Evolutionary conservation across 371 early-diverging fungal species (phyloP).

Genomic region (Mycotypha africana): DNA sequence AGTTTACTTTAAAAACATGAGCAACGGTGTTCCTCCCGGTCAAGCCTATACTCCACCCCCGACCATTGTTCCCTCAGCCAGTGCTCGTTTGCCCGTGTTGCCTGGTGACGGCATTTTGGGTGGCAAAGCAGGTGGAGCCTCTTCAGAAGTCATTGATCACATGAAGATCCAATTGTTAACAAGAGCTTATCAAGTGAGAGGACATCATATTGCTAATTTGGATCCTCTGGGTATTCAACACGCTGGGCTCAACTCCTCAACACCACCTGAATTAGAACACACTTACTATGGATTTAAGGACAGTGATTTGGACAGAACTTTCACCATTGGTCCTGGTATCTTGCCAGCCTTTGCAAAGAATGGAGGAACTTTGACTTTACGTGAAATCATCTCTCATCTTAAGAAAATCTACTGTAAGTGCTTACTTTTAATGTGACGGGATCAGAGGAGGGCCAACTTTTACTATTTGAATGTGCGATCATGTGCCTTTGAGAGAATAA

Average conservation of each 20-base stretch:
- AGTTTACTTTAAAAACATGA: slow-evolving; percentile 91
- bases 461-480: not conserved
- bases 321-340: slow-evolving; percentile 92
- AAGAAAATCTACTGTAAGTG: slow-evolving; percentile 78
- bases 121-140: slow-evolving; percentile 21
- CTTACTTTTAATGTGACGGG: not conserved
- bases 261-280: slow-evolving; percentile 82
- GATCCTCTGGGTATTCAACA: slow-evolving; percentile 89
- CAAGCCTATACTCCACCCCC: slow-evolving; percentile 82
- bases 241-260: slow-evolving; percentile 49
- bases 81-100: slow-evolving; percentile 61
- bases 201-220: slow-evolving; percentile 91
- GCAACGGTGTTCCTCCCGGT: slow-evolving; percentile 63
- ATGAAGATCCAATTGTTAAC: slow-evolving; percentile 97
- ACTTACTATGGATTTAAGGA: slow-evolving; percentile 93
- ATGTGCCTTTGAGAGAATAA: not conserved
- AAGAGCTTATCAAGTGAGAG: slow-evolving; percentile 95
- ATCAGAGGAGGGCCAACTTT: not conserved
- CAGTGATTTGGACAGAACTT: slow-evolving; percentile 84
- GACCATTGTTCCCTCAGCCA: slow-evolving; percentile 65
- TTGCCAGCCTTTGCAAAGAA: slow-evolving; percentile 79
- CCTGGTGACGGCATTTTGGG: slow-evolving; percentile 32
- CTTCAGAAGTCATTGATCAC: slow-evolving; percentile 85
- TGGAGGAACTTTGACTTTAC: slow-evolving; percentile 71
- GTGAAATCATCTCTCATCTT: slow-evolving; percentile 82